Evolutionary conservation across 768 basidiomycete species (phyloP), one percentile per base, ranked within the genome.

Genomic region (Mycena metata): DNA sequence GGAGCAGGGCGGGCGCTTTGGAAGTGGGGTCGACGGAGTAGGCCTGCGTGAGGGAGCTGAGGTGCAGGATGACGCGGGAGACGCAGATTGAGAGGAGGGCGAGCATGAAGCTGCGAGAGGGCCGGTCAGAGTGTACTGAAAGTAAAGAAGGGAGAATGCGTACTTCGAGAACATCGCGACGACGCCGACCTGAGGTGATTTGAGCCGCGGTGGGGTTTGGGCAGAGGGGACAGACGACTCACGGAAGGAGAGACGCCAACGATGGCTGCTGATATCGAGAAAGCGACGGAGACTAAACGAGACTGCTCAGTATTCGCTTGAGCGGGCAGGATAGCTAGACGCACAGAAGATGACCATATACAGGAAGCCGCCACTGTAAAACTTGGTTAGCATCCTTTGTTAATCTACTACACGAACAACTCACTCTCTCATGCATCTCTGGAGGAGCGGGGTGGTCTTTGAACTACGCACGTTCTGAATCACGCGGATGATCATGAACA

Each of bases 161-260:
- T 16, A 71, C 70, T 71, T 71, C 45, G 70, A 71, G 55, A 71
- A 71, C 70, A 71, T 71, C 19, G 70, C 70, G 19, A 71, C 70
- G 33, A 71, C 59, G 41, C 70, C 70, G 59, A 67, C 66, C 66
- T 67, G 66, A 26, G 59, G 43, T 33, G n/a, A 39, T 45, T 8
- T 52, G 46, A 30, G n/a, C 30, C n/a, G 23, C 33, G 19, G 47
- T 42, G 23, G n/a, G n/a, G 15, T 26, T 15, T 15, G 21, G 13
- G 21, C 19, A 33, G 6, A 30, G 35, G 23, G 17, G 17, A 24
- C 1, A n/a, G 46, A 50, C 26, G 21, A 35, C 60, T 47, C 45
- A 67, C 66, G 16, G 70, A 67, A 49, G 70, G 70, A 64, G 70
- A 71, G 17, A 71, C 63, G 23, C 70, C 70, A 41, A 71, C 70